A percentile compares a stretch with the other conserved stretches of the same genome.
Conservation (phyloP, 2,329 filamentous ascomycete genomes). For the Blumeriella jaapii region DNA sequence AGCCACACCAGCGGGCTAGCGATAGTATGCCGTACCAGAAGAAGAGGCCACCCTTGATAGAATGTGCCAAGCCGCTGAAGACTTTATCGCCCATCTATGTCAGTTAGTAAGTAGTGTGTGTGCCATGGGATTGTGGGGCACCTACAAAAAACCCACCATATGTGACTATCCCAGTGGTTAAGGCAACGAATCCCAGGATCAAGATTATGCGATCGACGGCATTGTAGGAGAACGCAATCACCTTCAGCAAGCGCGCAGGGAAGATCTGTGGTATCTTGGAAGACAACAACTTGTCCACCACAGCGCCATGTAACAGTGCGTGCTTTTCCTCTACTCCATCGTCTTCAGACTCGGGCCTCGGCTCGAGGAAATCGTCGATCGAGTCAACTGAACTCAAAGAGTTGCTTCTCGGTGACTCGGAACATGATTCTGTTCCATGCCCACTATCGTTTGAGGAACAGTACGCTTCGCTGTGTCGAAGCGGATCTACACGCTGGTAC, state of each 20-base stretch:
- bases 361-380: conserved; percentile 21
- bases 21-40: conserved; percentile 86
- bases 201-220: conserved; percentile 67
- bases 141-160: conserved; percentile 79
- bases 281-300: conserved; percentile 40
- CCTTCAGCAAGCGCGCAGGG: conserved; percentile 43
- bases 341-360: conserved; percentile 15
- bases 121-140: conserved; percentile 15
- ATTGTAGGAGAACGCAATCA: conserved; percentile 50
- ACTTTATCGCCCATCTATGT: conserved; percentile 52
- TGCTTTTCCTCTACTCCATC: conserved; percentile 39
- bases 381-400: conserved; percentile 50
- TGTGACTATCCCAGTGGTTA: conserved; percentile 62
- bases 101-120: conserved; percentile 7
- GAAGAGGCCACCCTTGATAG: conserved; percentile 89
- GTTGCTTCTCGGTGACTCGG: conserved; percentile 53
- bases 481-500: conserved; percentile 35
- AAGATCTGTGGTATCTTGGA: conserved; percentile 43
- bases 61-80: conserved; percentile 79
- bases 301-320: conserved; percentile 30
- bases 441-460: conserved; percentile 61
- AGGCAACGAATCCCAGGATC: conserved; percentile 61
- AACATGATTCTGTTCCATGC: conserved; percentile 58
- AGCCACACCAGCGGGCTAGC: conserved; percentile 79
- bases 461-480: conserved; percentile 30